Evolutionary conservation across 768 basidiomycete genomes (phyloP), one percentile per base, ranked within the genome.

Genomic region (Boletus rufocinnamomeus): DNA sequence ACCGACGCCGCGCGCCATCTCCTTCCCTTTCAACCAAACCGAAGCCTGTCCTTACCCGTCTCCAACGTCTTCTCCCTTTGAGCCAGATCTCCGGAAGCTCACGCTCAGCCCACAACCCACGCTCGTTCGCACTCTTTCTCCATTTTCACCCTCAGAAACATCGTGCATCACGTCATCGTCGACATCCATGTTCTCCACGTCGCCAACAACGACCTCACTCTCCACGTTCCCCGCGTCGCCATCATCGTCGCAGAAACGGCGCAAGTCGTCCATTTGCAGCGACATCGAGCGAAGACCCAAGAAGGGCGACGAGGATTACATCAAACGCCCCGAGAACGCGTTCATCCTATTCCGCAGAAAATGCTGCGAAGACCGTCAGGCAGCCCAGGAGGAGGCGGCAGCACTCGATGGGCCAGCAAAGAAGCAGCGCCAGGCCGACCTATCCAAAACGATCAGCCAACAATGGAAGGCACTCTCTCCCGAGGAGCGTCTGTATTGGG

Each of bases 311-410:
- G 87, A 88, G 50, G 88, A 89, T 72, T 91, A 91, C 68, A 84
- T 91, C 77, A 90, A 90, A 73, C 84, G 89, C 44, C 89, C 89
- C 2, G 87, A 89, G 75, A 91, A 91, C 67, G 89, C 89, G 9
- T 91, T 91, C 78, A 91, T 91, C 70, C 81, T 91, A 55, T 91
- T 91, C 82, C 84, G 89, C 54, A 82, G 88, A 65, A 84, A 87
- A 66, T 89, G 86, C 74, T 89, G 86, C 73, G 85, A 88, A 73
- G 86, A 88, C 51, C 83, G 85, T 35, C 84, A 87, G 71, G 75
- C 77, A 16, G 80, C 80, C 46, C 77, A 75, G 54, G 83, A 82
- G 50, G 83, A 83, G 52, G 80, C 75, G 4, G 66, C 72, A 19
- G 58, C 57, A 0, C 48, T 68, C 25, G 67, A 69, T 43, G 65